Evolutionary conservation across 768 basidiomycete genomes (phyloP).

Genomic region (Lactifluus volemus): DNA sequence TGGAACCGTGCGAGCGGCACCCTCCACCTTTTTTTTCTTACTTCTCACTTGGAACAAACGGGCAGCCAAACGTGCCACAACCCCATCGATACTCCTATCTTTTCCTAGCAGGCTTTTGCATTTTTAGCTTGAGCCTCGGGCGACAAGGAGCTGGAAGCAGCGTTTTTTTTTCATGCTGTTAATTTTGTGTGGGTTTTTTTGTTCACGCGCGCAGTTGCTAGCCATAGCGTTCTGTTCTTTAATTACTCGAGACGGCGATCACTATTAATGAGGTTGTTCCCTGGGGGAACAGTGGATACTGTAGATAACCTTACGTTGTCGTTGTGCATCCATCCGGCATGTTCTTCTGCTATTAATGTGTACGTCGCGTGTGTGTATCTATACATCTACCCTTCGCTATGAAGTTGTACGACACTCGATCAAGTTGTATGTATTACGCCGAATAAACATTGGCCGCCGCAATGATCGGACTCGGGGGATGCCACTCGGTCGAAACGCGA

Average conservation of each 20-base stretch:
- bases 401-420: too few relatives aligned
- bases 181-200: background rate
- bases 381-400: background rate
- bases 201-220: background rate
- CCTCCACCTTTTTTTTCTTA: background rate
- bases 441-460: too few relatives aligned
- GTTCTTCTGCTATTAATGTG: background rate
- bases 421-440: too few relatives aligned
- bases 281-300: background rate
- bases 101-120: background rate
- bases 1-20: background rate
- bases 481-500: too few relatives aligned
- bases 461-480: too few relatives aligned
- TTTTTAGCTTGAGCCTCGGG: background rate
- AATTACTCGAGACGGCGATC: background rate
- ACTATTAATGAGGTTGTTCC: background rate
- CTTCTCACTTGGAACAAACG: background rate
- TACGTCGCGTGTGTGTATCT: background rate
- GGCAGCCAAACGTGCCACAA: background rate
- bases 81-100: background rate
- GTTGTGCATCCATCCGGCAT: background rate
- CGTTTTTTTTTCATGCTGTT: background rate
- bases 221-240: background rate
- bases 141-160: background rate
- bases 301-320: background rate